These are phyloP conservation scores for Penicillium pulvis DNA, from an alignment of 495 filamentous ascomycete species.

Conservation along the genomic window DNA sequence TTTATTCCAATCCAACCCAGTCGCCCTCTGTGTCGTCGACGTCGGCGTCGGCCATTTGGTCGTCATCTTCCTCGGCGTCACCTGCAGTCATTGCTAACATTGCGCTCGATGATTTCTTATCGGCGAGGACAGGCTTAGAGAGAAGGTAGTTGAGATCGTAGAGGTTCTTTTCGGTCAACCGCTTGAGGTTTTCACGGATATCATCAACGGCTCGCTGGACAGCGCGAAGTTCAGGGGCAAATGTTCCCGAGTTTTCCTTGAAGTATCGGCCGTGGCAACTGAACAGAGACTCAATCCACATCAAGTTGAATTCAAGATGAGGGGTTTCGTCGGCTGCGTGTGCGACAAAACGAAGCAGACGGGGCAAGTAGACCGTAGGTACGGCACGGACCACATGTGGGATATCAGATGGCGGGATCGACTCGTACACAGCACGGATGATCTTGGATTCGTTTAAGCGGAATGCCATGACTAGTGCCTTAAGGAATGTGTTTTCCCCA, in stretches of 20 bases:
- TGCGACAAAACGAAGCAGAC: slow-evolving; percentile 82
- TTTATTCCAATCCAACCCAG: slow-evolving; percentile 47
- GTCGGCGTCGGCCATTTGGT: slow-evolving; percentile 38
- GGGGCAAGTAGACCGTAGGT: slow-evolving; percentile 82
- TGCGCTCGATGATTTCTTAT: slow-evolving; percentile 33
- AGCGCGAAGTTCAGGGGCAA: slow-evolving; percentile 78
- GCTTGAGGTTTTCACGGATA: slow-evolving; percentile 72
- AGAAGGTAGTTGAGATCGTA: slow-evolving; percentile 84
- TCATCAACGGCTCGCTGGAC: slow-evolving; percentile 75
- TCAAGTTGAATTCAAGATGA: slow-evolving; percentile 88
- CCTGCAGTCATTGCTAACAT: slow-evolving; percentile 32
- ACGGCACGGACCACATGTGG: slow-evolving; percentile 74
- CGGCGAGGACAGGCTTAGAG: slow-evolving; percentile 41
- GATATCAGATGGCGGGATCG: slow-evolving; percentile 75
- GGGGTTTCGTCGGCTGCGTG: slow-evolving; percentile 85
- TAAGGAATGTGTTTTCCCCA: slow-evolving; percentile 75
- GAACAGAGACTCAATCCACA: slow-evolving; percentile 88
- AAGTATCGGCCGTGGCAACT: slow-evolving; percentile 80
- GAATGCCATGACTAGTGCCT: slow-evolving; percentile 95
- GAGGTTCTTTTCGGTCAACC: slow-evolving; percentile 80
- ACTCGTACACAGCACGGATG: slow-evolving; percentile 81
- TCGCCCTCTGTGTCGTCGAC: slow-evolving; percentile 42
- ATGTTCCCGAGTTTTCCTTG: slow-evolving; percentile 71
- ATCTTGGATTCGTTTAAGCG: slow-evolving; percentile 80
- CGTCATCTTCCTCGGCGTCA: slow-evolving; percentile 30